Evolutionary conservation across 768 basidiomycete genomes (phyloP), one percentile per base, ranked within the genome.

Genomic region (Pisolithus tinctorius): DNA sequence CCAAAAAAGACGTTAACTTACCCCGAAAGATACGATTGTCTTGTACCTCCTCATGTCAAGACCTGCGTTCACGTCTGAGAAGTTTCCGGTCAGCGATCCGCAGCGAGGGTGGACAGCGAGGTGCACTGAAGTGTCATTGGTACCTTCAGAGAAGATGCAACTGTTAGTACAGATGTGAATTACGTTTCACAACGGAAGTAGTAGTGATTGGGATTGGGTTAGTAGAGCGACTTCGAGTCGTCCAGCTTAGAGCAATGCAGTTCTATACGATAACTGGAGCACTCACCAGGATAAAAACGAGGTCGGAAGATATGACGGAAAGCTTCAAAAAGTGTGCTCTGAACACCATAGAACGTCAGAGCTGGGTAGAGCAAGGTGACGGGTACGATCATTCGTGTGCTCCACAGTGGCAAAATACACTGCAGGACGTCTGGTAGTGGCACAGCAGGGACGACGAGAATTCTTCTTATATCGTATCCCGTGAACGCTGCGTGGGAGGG

Each of bases 21-120:
- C 79, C 20, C 78, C 76, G 51, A 81, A 80, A 1, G 77, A 69
- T 1, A 81, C 79, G 37, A 81, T 72, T 5, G 74, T 81, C 53
- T 71, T 73, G 52, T 72, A 65, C 1, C 44, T 52, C 0, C 53
- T 26, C 14, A 75, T 63, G 42, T 61, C 30, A 11, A 82, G 56
- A 0, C 80, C 80, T 0, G 74, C 76, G 41, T 78, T 81, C 14
- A 78, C 68, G 52, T 80, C 74, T 2, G 75, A 65, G 4, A 69
- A 63, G 4, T 57, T 67, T 2, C 75, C 76, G 47, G 54, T 56
- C 1, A 79, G 58, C 3, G 62, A 54, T 4, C 75, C 78, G 26
- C 79, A 81, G 1, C 55, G 55, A 6, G 78, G 78, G 17, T 61
- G 60, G 3, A 81, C 69, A 16, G 75, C 78, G 17, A 81, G 75